A percentile compares a stretch with the other conserved stretches of the same genome.
Evolutionary conservation across 164 flowering plant species (phyloP).

Genomic region (Echeveria elegans): DNA sequence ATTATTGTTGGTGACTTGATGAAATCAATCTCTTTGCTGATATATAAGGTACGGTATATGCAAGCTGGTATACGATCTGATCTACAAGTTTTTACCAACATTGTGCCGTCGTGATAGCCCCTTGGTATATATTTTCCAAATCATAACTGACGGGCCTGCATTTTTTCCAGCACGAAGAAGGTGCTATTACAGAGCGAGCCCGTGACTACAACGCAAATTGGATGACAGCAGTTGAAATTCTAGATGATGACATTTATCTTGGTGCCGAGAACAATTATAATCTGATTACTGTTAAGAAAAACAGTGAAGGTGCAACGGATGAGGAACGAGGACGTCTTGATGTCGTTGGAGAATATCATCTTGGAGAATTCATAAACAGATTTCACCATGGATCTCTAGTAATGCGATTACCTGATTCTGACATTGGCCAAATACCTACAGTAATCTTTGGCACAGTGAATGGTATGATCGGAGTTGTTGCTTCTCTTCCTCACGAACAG

Average conservation of each 20-base stretch:
- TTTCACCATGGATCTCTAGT: constrained; percentile 97
- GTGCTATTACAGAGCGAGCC: constrained; percentile 94
- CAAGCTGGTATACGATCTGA: no score
- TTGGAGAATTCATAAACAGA: constrained; percentile 89
- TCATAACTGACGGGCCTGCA: not conserved
- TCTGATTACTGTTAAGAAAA: constrained; percentile 81
- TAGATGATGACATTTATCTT: constrained; percentile 85
- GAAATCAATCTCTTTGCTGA: constrained; percentile 87
- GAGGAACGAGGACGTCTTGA: constrained; percentile 92
- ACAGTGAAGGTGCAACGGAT: constrained; percentile 95
- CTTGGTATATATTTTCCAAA: not conserved
- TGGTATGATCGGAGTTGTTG: constrained; percentile 32
- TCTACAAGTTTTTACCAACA: no score
- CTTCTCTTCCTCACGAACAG: constrained; percentile 36
- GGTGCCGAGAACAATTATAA: constrained; percentile 92
- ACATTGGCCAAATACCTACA: constrained; percentile 86
- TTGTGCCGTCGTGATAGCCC: no score
- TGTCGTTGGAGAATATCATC: constrained; percentile 88
- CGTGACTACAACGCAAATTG: constrained; percentile 95
- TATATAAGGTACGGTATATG: constrained; percentile 59
- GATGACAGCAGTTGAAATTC: constrained; percentile 96
- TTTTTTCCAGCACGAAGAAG: constrained; percentile 74
- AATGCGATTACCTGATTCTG: constrained; percentile 93
- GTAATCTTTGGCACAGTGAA: constrained; percentile 11
- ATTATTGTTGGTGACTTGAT: constrained; percentile 97